phyloP scores from a whole-genome alignment of 352 stramenopile species.

The Phytopythium oedochilum region DNA sequence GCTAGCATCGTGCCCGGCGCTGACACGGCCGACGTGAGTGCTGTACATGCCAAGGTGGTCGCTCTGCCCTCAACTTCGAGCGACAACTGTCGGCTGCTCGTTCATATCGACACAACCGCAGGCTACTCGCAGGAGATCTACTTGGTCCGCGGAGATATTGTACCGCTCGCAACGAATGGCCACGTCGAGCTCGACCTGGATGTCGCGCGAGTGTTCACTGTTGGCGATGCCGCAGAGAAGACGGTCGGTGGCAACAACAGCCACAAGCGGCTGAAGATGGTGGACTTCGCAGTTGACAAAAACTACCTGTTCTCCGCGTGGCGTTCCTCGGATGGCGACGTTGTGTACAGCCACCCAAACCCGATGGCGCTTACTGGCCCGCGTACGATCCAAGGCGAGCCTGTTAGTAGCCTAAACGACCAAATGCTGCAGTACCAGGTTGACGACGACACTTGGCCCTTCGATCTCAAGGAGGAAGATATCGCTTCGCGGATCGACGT shows the following conservation, averaged over 20 bases:
- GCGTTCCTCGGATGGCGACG: constrained; percentile 52
- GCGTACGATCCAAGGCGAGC: constrained; percentile 39
- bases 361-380: constrained; percentile 66
- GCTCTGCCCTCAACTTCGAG: constrained; percentile 46
- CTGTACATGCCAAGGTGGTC: constrained; percentile 51
- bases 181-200: constrained; percentile 38
- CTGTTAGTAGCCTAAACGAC: constrained; percentile 48
- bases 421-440: constrained; percentile 63
- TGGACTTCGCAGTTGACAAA: constrained; percentile 70
- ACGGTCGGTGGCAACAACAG: constrained; percentile 1
- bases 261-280: constrained; percentile 49
- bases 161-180: constrained; percentile 14
- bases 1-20: constrained; percentile 1
- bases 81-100: constrained; percentile 53
- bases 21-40: constrained; percentile 19
- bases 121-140: constrained; percentile 57
- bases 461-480: constrained; percentile 43
- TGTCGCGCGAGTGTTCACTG: constrained; percentile 48
- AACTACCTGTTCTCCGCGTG: constrained; percentile 69
- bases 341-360: constrained; percentile 61
- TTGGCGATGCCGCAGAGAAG: constrained; percentile 9
- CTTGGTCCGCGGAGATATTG: constrained; percentile 52
- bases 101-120: constrained; percentile 59
- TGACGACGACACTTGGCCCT: constrained; percentile 53
- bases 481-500: constrained; percentile 40